phyloP scores from a whole-genome alignment of 1,139 yeast genomes.

The Zygoascus meyerae region DNA sequence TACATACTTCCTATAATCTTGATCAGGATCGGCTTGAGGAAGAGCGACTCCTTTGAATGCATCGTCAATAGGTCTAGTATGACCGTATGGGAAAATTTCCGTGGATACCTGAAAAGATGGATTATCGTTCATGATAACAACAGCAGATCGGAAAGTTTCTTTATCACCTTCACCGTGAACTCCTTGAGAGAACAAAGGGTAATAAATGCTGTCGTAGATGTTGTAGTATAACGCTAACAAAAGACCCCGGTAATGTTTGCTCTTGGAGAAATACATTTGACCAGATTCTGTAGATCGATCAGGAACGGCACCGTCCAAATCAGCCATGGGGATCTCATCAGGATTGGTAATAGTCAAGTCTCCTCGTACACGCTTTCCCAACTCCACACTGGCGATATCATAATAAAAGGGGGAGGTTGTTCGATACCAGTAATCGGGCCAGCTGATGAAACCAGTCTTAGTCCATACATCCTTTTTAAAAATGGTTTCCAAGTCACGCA shows the following conservation, averaged over 20 bases:
- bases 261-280: slow-evolving; percentile 64
- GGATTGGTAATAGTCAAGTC: slow-evolving; percentile 27
- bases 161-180: slow-evolving; percentile 89
- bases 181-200: slow-evolving; percentile 81
- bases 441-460: slow-evolving; percentile 55
- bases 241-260: slow-evolving; percentile 57
- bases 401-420: slow-evolving; percentile 65
- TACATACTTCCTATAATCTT: slow-evolving; percentile 39
- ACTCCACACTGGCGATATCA: slow-evolving; percentile 52
- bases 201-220: slow-evolving; percentile 66
- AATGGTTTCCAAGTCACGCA: slow-evolving; percentile 49
- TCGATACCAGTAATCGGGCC: slow-evolving; percentile 85
- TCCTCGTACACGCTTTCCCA: slow-evolving; percentile 41
- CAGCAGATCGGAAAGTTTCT: slow-evolving; percentile 80
- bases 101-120: slow-evolving; percentile 64
- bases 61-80: slow-evolving; percentile 29
- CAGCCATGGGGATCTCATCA: slow-evolving; percentile 53
- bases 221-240: slow-evolving; percentile 71
- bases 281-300: slow-evolving; percentile 83
- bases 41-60: slow-evolving; percentile 59
- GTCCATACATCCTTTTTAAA: slow-evolving; percentile 52
- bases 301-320: slow-evolving; percentile 65
- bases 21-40: slow-evolving; percentile 67
- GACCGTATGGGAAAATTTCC: slow-evolving; percentile 51
- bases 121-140: slow-evolving; percentile 50